Percentiles rank a stretch among this genome's conserved stretches.
phyloP scores from a whole-genome alignment of 1,284 basidiomycete genomes.

The Microbotryum silenes-acaulis region DNA sequence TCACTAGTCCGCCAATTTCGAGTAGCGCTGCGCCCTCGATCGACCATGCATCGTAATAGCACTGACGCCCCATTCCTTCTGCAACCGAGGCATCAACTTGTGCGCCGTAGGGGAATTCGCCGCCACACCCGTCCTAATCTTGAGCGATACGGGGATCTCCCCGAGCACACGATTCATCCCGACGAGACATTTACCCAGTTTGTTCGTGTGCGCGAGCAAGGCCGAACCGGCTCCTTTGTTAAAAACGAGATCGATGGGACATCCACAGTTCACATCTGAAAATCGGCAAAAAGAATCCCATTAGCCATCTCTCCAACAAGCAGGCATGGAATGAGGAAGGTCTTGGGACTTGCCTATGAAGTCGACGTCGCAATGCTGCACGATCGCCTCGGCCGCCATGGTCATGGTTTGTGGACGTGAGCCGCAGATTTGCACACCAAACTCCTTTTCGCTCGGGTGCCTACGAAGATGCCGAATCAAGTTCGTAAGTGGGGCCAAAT shows the following conservation, averaged over 20 bases:
- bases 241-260: conserved; percentile 94
- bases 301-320: conserved; percentile 40
- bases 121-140: conserved; percentile 80
- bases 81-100: conserved; percentile 81
- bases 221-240: conserved; percentile 47
- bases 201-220: conserved; percentile 75
- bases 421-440: conserved; percentile 75
- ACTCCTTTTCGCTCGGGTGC: conserved; percentile 79
- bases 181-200: conserved; percentile 74
- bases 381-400: conserved; percentile 75
- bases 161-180: conserved; percentile 90
- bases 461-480: not conserved
- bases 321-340: conserved; percentile 23
- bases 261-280: conserved; percentile 92
- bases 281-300: conserved; percentile 55
- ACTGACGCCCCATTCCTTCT: conserved; percentile 65
- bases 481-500: too few species aligned
- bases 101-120: conserved; percentile 79
- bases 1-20: conserved; percentile 57
- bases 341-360: conserved; percentile 31
- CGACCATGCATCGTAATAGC: conserved; percentile 91
- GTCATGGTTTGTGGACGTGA: conserved; percentile 68
- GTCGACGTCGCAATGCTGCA: conserved; percentile 50
- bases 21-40: conserved; percentile 74
- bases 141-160: conserved; percentile 90